Conservation (phyloP, 805 yeast genomes). For the Suhomyces prunicola region DNA sequence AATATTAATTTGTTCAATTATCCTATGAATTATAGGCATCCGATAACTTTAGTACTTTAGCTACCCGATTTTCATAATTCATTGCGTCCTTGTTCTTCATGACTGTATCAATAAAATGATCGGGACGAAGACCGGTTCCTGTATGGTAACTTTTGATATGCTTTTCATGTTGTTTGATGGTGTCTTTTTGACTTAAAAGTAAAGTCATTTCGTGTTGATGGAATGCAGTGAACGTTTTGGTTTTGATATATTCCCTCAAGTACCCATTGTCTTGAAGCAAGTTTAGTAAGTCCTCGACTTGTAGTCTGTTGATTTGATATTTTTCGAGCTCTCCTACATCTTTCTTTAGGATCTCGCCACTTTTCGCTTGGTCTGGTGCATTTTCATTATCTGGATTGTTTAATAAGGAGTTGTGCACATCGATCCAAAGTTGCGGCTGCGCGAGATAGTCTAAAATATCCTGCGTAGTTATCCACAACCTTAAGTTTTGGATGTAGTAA, state of each 20-base stretch:
- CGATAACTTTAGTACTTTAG: slow-evolving; percentile 1
- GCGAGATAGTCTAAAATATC: slow-evolving; percentile 23
- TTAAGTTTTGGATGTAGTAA: slow-evolving; percentile 28
- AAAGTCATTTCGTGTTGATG: slow-evolving; percentile 27
- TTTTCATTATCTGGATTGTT: background rate
- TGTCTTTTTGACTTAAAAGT: slow-evolving; percentile 6
- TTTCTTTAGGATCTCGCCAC: background rate
- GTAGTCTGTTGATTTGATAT: background rate
- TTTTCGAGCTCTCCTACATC: background rate
- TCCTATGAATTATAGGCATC: background rate
- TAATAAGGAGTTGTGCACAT: background rate
- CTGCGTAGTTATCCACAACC: slow-evolving; percentile 32
- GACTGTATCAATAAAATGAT: slow-evolving; percentile 24
- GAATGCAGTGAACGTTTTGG: slow-evolving; percentile 21
- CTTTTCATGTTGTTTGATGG: background rate
- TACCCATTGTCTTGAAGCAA: slow-evolving; percentile 23
- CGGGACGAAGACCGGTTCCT: slow-evolving; percentile 24
- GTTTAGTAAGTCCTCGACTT: slow-evolving; percentile 3
- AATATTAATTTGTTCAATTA: background rate
- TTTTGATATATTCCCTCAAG: slow-evolving; percentile 23
- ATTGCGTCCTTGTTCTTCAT: slow-evolving; percentile 10
- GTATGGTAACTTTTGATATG: slow-evolving; percentile 12
- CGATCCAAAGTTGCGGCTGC: slow-evolving; percentile 22
- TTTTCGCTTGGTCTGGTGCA: background rate
- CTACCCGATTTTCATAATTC: background rate